Percentiles rank a stretch among this genome's conserved stretches.
Evolutionary conservation across 768 basidiomycete genomes (phyloP).

Genomic region (Tricholomella constricta): DNA sequence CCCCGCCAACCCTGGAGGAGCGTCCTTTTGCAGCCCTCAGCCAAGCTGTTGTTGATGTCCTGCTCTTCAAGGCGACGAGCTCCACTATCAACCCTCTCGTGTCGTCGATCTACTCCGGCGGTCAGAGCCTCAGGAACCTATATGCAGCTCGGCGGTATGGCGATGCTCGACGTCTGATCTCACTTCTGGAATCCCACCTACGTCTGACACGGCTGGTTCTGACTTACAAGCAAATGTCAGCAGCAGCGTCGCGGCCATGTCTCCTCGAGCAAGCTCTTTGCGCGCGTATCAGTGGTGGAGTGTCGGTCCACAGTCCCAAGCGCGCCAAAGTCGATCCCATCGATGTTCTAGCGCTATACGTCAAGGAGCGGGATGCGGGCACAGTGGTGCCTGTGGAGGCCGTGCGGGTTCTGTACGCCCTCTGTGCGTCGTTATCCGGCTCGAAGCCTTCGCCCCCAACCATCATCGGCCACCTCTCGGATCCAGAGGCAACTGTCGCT

Average conservation of each 20-base stretch:
- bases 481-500: slow-evolving; percentile 71
- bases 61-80: slow-evolving; percentile 74
- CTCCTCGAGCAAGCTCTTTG: slow-evolving; percentile 80
- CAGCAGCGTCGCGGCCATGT: slow-evolving; percentile 47
- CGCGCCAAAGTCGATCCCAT: slow-evolving; percentile 66
- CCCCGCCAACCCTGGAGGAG: slow-evolving; percentile 53
- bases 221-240: slow-evolving; percentile 58
- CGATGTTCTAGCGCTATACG: slow-evolving; percentile 70
- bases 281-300: slow-evolving; percentile 55
- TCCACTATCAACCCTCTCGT: slow-evolving; percentile 83
- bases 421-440: slow-evolving; percentile 65
- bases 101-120: slow-evolving; percentile 64
- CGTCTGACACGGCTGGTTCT: slow-evolving; percentile 63
- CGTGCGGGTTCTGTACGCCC: slow-evolving; percentile 62
- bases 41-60: slow-evolving; percentile 64
- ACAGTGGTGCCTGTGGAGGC: slow-evolving; percentile 64
- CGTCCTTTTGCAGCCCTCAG: slow-evolving; percentile 63
- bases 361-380: slow-evolving; percentile 66
- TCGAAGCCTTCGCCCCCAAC: slow-evolving; percentile 66
- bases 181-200: slow-evolving; percentile 69
- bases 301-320: slow-evolving; percentile 43
- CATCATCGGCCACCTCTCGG: slow-evolving; percentile 75
- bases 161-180: slow-evolving; percentile 69
- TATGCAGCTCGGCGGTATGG: slow-evolving; percentile 64
- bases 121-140: slow-evolving; percentile 58